Base-by-base conservation (phyloP, 2,329 filamentous ascomycete species). In the Fusarium concolor region DNA sequence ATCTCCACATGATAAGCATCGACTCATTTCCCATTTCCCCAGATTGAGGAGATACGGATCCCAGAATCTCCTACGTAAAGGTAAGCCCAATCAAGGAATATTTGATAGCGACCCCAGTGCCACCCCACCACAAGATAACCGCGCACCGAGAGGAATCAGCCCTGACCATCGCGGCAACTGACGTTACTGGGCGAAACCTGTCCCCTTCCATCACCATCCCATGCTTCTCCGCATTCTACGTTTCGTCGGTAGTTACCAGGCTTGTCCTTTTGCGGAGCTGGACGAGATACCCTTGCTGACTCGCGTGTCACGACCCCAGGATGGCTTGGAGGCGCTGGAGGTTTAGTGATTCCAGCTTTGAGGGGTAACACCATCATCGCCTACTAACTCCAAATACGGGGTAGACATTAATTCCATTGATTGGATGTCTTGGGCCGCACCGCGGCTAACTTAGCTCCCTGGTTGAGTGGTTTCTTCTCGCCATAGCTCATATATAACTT, bases 61-160 rank as follows among this genome's bases (percentile, higher is more conserved):
- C 28, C n/a, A 41, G 50, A 57, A 35, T 20, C 52, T 55, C 43
- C 52, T 64, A 64, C 61, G 61, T 59, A 64, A 64, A 64, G 35
- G 20, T 24, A 45, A 50, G 44, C 35, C 52, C 24, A 8, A 37
- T 37, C 33, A 28, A 60, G 38, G 44, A 52, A 67, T 54, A 35
- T 42, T 67, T 64, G 58, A 65, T 70, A 70, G 63, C 31, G 52
- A 44, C 62, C 55, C 26, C 26, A 26, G 26, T 9, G 26, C 26
- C 26, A 26, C 26, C 26, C 67, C 56, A 60, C 52, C 44, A 42
- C 10, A 39, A 68, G 67, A 70, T 70, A 70, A 70, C 65, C 65
- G 65, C 65, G 65, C 59, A 69, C 65, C 65, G 65, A 61, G 45
- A 31, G 28, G 28, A 56, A 49, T 39, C 50, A 50, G 41, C 31